Evolutionary conservation across 2,329 filamentous ascomycete species (phyloP).

Genomic region (Epichloe glyceriae): DNA sequence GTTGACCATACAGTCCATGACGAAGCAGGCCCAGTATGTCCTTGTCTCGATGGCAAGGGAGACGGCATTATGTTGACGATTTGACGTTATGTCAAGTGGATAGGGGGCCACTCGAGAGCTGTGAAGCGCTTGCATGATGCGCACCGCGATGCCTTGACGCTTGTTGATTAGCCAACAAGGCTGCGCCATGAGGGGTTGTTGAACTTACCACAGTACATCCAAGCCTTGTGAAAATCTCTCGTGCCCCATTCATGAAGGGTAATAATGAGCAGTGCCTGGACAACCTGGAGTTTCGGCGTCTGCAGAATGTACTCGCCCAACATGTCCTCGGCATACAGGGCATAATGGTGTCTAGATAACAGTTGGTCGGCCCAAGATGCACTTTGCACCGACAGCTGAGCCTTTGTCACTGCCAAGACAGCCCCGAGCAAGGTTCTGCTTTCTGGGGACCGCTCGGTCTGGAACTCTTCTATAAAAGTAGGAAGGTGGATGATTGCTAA

Average conservation of each 20-base stretch:
- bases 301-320: constrained; percentile 15
- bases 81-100: constrained; percentile 14
- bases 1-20: constrained; percentile 31
- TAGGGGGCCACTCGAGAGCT: constrained; percentile 16
- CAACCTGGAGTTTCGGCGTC: constrained; percentile 19
- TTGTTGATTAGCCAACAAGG: not conserved
- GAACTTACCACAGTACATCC: constrained; percentile 25
- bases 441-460: constrained; percentile 10
- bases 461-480: constrained; percentile 16
- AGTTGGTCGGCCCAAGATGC: constrained; percentile 16
- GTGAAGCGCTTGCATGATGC: constrained; percentile 25
- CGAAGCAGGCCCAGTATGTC: constrained; percentile 32
- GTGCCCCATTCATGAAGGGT: constrained; percentile 29
- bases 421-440: constrained; percentile 18
- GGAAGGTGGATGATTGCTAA: constrained; percentile 21
- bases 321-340: constrained; percentile 15
- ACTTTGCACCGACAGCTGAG: constrained; percentile 19
- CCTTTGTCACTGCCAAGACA: constrained; percentile 17
- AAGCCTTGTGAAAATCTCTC: constrained; percentile 28
- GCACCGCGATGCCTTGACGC: constrained; percentile 21
- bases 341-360: constrained; percentile 20
- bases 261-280: constrained; percentile 27
- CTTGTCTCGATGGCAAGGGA: constrained; percentile 22
- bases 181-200: too few species aligned
- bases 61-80: constrained; percentile 10